Conservation (phyloP, 495 filamentous ascomycete species). For the Daldinia bambusicola region DNA sequence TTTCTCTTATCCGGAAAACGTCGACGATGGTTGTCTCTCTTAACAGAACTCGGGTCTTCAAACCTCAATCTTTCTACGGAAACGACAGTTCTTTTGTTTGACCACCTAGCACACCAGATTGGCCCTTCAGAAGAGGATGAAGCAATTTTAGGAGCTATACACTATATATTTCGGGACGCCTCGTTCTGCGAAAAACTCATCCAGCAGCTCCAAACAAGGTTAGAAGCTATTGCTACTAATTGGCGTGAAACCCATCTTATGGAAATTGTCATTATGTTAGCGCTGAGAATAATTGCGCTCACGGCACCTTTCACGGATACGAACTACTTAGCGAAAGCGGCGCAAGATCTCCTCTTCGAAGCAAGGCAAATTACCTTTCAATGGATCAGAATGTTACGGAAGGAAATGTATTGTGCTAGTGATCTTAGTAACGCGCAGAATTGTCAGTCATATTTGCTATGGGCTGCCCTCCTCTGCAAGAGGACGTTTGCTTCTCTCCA, state of each 20-base stretch:
- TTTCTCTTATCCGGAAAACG: constrained; percentile 55
- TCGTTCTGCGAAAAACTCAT: constrained; percentile 56
- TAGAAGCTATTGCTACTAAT: constrained; percentile 56
- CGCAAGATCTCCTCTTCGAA: constrained; percentile 22
- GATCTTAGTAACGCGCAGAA: constrained; percentile 51
- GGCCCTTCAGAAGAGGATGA: constrained; percentile 50
- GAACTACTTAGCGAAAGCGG: not conserved
- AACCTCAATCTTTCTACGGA: constrained; percentile 65
- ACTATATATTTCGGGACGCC: constrained; percentile 57
- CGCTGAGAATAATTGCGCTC: constrained; percentile 47
- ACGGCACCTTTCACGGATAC: constrained; percentile 8
- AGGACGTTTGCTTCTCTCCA: constrained; percentile 57
- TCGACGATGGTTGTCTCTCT: constrained; percentile 58
- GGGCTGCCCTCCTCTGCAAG: constrained; percentile 61
- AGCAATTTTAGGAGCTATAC: constrained; percentile 52
- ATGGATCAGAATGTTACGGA: constrained; percentile 60
- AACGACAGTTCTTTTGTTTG: constrained; percentile 52
- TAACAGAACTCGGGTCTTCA: constrained; percentile 61
- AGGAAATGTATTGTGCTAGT: constrained; percentile 54
- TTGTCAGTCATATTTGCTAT: constrained; percentile 54
- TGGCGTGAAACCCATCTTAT: constrained; percentile 64
- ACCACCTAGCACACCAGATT: constrained; percentile 54
- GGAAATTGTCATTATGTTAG: constrained; percentile 58
- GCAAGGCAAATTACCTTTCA: constrained; percentile 35
- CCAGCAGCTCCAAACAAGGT: constrained; percentile 53